phyloP scores from a whole-genome alignment of 83 land plant genomes.

The Thuja plicata region DNA sequence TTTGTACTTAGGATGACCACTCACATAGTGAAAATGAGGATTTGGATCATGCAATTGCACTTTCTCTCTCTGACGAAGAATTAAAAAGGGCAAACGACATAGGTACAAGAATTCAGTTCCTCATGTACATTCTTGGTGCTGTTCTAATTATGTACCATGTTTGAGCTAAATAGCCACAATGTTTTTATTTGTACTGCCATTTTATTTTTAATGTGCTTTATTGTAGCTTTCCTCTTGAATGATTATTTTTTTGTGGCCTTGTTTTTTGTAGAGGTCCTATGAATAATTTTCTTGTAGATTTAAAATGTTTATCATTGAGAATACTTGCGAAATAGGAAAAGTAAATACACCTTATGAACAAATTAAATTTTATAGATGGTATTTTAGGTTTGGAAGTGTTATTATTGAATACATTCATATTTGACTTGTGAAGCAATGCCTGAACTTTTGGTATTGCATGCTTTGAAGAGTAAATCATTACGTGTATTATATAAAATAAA shows the following conservation, averaged over 20 bases:
- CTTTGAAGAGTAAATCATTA: not conserved
- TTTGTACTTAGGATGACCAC: slow-evolving; percentile 36
- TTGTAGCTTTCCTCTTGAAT: not conserved
- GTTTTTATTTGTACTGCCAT: not conserved
- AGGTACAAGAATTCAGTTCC: not conserved
- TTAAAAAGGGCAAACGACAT: slow-evolving; percentile 33
- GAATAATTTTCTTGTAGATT: not conserved
- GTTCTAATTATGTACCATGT: not conserved
- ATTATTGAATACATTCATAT: not conserved
- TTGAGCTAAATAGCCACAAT: not conserved
- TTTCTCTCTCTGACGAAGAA: slow-evolving; percentile 54
- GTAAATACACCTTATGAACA: not conserved
- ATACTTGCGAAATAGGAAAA: not conserved
- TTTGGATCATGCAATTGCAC: slow-evolving; percentile 65
- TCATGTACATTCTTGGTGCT: slow-evolving; percentile 5
- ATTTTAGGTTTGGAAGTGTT: slow-evolving; percentile 1
- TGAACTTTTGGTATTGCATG: not conserved
- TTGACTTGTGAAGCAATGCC: not conserved
- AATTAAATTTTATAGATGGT: not conserved
- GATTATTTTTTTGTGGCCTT: not conserved
- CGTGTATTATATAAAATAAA: not conserved
- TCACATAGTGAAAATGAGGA: slow-evolving; percentile 52
- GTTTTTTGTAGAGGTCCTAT: not conserved
- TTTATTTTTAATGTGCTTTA: not conserved
- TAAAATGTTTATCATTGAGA: not conserved